phyloP scores from a whole-genome alignment of 192 early-diverging fungal species.

The Umbelopsis ramanniana region DNA sequence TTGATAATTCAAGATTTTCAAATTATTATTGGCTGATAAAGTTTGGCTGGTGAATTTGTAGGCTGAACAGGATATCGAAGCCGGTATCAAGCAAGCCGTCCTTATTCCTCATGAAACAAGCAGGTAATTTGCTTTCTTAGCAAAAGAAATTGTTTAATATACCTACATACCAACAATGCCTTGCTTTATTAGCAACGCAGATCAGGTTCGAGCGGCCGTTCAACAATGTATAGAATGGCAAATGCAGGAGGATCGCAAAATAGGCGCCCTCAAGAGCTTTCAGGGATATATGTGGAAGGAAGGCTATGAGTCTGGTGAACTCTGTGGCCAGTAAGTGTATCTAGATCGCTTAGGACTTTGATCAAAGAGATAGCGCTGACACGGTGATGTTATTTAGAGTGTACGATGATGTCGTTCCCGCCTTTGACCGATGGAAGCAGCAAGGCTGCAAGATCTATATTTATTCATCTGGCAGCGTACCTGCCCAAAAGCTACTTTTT shows the following conservation, averaged over 20 bases:
- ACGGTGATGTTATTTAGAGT: slow-evolving; percentile 49
- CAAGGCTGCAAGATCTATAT: slow-evolving; percentile 77
- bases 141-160: not conserved
- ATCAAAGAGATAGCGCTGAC: not conserved
- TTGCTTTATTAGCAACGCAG: slow-evolving; percentile 37
- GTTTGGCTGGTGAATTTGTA: not conserved
- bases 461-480: slow-evolving; percentile 95
- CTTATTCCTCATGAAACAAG: slow-evolving; percentile 47
- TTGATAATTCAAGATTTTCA: not conserved
- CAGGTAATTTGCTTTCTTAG: slow-evolving; percentile 29
- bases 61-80: slow-evolving; percentile 52
- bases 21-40: too few relatives aligned
- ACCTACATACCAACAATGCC: not conserved
- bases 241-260: slow-evolving; percentile 88
- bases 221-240: slow-evolving; percentile 79
- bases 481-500: slow-evolving; percentile 94
- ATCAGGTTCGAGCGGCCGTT: slow-evolving; percentile 57
- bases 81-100: slow-evolving; percentile 44
- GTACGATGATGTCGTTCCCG: slow-evolving; percentile 85
- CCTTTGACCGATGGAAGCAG: slow-evolving; percentile 73
- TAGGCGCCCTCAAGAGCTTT: slow-evolving; percentile 85
- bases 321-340: slow-evolving; percentile 73
- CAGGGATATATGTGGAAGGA: slow-evolving; percentile 97
- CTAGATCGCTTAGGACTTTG: not conserved
- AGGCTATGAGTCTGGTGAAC: slow-evolving; percentile 77